phyloP scores from a whole-genome alignment of 192 early-diverging fungal species.

The Umbelopsis isabellina region DNA sequence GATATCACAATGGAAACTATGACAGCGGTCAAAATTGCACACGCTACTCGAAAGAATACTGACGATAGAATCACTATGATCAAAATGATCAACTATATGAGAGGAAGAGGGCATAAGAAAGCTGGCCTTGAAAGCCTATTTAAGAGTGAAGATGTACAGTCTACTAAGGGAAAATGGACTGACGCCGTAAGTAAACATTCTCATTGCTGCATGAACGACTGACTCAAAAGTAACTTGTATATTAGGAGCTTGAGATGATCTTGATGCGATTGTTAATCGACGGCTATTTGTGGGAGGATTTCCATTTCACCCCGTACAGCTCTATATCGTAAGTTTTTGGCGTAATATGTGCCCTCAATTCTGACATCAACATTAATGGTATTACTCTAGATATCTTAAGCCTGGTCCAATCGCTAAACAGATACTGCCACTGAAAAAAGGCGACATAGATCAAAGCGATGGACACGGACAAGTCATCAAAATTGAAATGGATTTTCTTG shows the following conservation, averaged over 20 bases:
- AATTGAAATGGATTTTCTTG: constrained; percentile 5
- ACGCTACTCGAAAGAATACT: constrained; percentile 28
- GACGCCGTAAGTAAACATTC: background rate
- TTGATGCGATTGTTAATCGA: constrained; percentile 54
- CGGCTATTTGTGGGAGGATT: constrained; percentile 61
- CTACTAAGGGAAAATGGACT: constrained; percentile 30
- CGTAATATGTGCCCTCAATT: background rate
- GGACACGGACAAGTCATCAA: too few species aligned
- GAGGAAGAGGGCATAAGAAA: constrained; percentile 41
- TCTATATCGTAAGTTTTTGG: constrained; percentile 59
- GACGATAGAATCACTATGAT: constrained; percentile 53
- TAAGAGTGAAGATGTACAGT: background rate
- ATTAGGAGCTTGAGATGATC: constrained; percentile 58
- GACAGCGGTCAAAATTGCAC: constrained; percentile 34
- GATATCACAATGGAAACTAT: constrained; percentile 51
- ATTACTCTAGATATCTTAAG: constrained; percentile 11
- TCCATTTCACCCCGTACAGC: constrained; percentile 62
- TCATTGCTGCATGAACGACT: background rate
- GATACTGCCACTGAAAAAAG: background rate
- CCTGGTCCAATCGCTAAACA: constrained; percentile 2
- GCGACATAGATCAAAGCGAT: background rate
- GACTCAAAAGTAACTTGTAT: background rate
- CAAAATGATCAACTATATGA: constrained; percentile 51
- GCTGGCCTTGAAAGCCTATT: constrained; percentile 12
- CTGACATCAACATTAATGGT: background rate